Conservation (phyloP, 768 basidiomycete genomes). For the Cystofilobasidium macerans region DNA sequence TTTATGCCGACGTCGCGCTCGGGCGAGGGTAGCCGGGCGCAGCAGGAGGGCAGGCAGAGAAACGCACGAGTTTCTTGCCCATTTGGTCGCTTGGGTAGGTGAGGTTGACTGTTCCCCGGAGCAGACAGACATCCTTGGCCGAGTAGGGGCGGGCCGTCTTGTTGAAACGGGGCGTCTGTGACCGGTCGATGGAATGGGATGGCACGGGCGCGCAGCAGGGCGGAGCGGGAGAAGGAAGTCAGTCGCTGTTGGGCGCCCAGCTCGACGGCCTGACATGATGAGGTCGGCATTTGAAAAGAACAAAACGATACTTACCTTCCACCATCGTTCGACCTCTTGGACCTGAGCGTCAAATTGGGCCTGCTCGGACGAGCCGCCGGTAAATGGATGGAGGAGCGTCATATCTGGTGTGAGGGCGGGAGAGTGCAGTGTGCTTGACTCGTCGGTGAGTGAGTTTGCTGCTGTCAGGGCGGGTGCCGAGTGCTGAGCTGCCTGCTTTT, state of each 20-base stretch:
- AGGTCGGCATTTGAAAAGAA: too few relatives aligned
- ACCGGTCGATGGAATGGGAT: neutral
- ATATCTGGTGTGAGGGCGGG: neutral
- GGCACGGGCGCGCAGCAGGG: neutral
- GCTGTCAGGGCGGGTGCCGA: neutral
- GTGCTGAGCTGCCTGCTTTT: too few relatives aligned
- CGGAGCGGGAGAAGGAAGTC: too few relatives aligned
- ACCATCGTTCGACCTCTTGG: constrained; percentile 76
- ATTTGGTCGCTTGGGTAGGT: constrained; percentile 73
- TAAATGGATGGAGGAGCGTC: constrained; percentile 3
- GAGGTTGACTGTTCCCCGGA: constrained; percentile 76
- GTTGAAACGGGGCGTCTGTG: constrained; percentile 74
- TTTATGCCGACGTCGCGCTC: too few relatives aligned
- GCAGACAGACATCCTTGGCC: constrained; percentile 82
- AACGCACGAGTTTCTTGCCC: constrained; percentile 62
- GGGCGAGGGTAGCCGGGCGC: too few relatives aligned
- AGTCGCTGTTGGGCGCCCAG: too few relatives aligned
- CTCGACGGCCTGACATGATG: too few relatives aligned
- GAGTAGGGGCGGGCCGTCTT: constrained; percentile 83
- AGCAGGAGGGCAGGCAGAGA: neutral
- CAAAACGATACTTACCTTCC: constrained; percentile 71
- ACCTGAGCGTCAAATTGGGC: constrained; percentile 68
- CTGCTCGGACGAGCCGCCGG: constrained; percentile 35
- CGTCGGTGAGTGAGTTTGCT: too few relatives aligned
- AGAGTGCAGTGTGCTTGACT: neutral